A percentile compares a stretch with the other conserved stretches of the same genome.
These are phyloP conservation scores for Paramyrothecium sp. DNA, from an alignment of 2,329 filamentous ascomycete genomes.

Conservation along the genomic window DNA sequence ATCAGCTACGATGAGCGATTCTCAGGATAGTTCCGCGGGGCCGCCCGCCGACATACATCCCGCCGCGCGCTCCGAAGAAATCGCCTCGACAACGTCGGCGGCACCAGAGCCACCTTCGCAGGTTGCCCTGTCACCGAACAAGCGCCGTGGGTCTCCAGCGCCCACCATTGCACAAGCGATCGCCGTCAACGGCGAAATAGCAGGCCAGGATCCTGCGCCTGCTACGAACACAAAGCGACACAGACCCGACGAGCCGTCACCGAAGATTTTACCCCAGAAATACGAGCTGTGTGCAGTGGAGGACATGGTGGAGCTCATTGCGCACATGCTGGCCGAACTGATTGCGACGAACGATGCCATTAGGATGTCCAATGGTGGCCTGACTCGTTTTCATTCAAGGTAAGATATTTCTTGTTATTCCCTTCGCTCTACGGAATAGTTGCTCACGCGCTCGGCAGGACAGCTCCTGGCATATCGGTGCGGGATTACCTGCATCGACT, in stretches of 20 bases:
- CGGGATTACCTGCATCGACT: constrained; percentile 90
- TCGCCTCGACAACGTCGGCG: no score
- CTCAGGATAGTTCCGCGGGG: no score
- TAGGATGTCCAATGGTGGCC: constrained; percentile 66
- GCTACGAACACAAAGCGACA: constrained; percentile 46
- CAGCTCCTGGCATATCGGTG: constrained; percentile 86
- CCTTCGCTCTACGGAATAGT: constrained; percentile 4
- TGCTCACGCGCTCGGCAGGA: constrained; percentile 38
- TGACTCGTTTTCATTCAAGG: constrained; percentile 95
- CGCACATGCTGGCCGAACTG: constrained; percentile 93
- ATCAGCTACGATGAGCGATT: background rate
- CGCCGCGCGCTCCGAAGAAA: no score
- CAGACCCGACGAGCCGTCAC: constrained; percentile 46
- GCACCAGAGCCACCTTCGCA: background rate
- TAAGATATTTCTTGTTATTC: constrained; percentile 33
- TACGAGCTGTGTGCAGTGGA: constrained; percentile 83
- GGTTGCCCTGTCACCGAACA: constrained; percentile 26
- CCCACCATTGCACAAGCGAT: constrained; percentile 26
- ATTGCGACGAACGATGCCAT: constrained; percentile 94
- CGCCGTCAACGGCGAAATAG: constrained; percentile 19
- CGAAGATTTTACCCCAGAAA: constrained; percentile 63
- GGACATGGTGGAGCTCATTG: constrained; percentile 86
- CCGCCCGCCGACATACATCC: no score
- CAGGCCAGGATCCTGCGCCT: constrained; percentile 13
- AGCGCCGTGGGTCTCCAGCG: constrained; percentile 26